Conservation (phyloP, 306 rosid species). For the Cicer chorassanicum region DNA sequence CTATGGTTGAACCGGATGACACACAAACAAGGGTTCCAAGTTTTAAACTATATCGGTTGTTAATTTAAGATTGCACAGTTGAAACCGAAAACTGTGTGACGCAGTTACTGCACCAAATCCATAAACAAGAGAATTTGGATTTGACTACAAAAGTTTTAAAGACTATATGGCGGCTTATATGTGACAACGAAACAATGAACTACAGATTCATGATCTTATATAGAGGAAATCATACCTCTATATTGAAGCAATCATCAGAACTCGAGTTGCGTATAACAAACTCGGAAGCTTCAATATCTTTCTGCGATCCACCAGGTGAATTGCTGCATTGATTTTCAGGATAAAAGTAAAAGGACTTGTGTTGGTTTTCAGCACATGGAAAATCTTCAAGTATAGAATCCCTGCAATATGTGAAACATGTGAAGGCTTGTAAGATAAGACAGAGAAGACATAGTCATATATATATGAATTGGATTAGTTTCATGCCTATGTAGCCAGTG, state of each 20-base stretch:
- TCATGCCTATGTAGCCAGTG: slow-evolving; percentile 49
- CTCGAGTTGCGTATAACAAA: slow-evolving; percentile 47
- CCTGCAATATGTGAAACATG: slow-evolving; percentile 58
- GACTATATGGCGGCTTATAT: background rate
- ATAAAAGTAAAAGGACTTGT: slow-evolving; percentile 51
- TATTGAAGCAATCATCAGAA: slow-evolving; percentile 39
- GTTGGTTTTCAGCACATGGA: slow-evolving; percentile 50
- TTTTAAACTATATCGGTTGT: no score
- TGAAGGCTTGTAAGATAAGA: slow-evolving; percentile 40
- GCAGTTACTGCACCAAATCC: background rate
- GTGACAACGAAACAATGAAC: background rate
- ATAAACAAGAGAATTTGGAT: slow-evolving; percentile 1
- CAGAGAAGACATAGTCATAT: background rate
- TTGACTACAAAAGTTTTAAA: background rate
- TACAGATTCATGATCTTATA: background rate
- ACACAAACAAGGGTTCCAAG: no score
- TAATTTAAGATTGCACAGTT: no score
- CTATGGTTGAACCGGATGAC: no score
- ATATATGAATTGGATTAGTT: slow-evolving; percentile 16
- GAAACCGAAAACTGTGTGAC: no score
- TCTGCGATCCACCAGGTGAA: slow-evolving; percentile 47
- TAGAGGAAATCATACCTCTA: slow-evolving; percentile 53
- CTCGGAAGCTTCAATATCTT: slow-evolving; percentile 45
- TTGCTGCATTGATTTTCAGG: slow-evolving; percentile 54
- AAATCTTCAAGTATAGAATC: slow-evolving; percentile 67